phyloP scores from a whole-genome alignment of 1,139 yeast species.

The Suhomyces atakaporum region DNA sequence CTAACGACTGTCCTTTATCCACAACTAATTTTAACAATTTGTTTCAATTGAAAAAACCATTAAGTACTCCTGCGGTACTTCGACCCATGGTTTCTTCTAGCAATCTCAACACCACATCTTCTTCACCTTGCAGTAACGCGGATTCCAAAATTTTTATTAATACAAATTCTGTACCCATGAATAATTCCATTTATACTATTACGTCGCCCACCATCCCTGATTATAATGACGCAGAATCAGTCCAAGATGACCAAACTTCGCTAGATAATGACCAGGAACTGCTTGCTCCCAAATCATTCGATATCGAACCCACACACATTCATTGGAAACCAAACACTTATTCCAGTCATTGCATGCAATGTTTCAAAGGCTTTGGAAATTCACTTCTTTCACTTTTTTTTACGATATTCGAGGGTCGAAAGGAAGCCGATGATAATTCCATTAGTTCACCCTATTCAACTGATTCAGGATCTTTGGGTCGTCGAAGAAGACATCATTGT shows the following conservation, averaged over 20 bases:
- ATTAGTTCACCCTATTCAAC: not conserved
- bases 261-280: conserved; percentile 1
- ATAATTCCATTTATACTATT: conserved; percentile 12
- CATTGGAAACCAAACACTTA: conserved; percentile 47
- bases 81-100: conserved; percentile 27
- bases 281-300: conserved; percentile 6
- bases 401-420: conserved; percentile 15
- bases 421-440: conserved; percentile 2
- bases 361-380: conserved; percentile 39
- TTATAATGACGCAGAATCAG: conserved; percentile 1
- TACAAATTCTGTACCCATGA: conserved; percentile 1
- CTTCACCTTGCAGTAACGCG: not conserved
- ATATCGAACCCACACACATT: conserved; percentile 38
- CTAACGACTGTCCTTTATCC: not conserved
- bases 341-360: conserved; percentile 44
- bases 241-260: conserved; percentile 1
- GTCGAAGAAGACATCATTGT: conserved; percentile 44
- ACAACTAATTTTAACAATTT: conserved; percentile 20
- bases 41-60: conserved; percentile 41
- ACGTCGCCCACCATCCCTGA: conserved; percentile 10
- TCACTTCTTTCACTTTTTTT: conserved; percentile 21
- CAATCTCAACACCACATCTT: not conserved
- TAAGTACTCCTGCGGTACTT: conserved; percentile 46
- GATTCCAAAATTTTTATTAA: not conserved
- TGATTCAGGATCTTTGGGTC: conserved; percentile 1